Base-by-base conservation (phyloP, 192 early-diverging fungal genomes). In the Cetraspora pellucida region DNA sequence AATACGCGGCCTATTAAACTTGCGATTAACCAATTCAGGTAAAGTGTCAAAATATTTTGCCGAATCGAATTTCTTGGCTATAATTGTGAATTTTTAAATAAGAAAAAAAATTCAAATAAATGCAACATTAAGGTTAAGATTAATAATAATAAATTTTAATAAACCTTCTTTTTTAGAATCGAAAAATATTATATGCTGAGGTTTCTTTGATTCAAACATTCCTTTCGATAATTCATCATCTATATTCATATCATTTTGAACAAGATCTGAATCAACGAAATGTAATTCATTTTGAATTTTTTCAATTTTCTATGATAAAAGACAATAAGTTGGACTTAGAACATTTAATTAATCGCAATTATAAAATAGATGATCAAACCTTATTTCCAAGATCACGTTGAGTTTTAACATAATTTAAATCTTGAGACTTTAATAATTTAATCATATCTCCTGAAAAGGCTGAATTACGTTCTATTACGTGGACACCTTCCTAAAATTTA, bases 351-450 rank as follows among this genome's bases (percentile, higher is more conserved):
- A 44, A 47, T 10, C 2, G 3, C 9, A 59, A 74, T 44, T 17
- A 23, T 45, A n/a, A n/a, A 21, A 80, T 21, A 21, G 44, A 3
- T 74, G 43, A 49, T 80, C 83, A 59, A 65, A 91, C 90, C 81
- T 88, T 93, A 72, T 81, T 82, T 63, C 95, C 94, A 28, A 96
- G 86, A 80, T 90, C 89, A 30, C 90, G 81, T 79, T 96, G 94
- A 74, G 89, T 91, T 57, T 89, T 90, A 16, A 98, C 88, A 80
- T 98, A 98, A 58, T 88, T 92, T 69, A 91, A 82, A 81, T 99
- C 96, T 84, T 99, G 97, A 1, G 96, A 96, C 81, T 95, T 95
- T 78, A 98, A 81, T 43, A 98, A 81, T 74, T 88, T 88, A 77
- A 95, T 78, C 55, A 93, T 89, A 19, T 97, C 96, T 16, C 83